Percentiles rank a stretch among this genome's conserved stretches.
Conservation (phyloP, 257 asterid species). For the Solanum medicagineum region DNA sequence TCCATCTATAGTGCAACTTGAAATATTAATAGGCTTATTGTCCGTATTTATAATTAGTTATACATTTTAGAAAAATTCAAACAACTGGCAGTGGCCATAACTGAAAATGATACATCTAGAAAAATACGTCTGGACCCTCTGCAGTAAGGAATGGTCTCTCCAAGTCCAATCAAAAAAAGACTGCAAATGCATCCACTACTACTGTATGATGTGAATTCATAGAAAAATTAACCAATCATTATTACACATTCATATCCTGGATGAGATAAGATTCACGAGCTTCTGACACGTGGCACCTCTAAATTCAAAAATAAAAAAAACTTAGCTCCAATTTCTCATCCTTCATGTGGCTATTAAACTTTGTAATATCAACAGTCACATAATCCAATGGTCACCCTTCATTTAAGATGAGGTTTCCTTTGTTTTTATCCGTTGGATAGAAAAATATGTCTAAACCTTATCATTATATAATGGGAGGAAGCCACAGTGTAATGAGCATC, state of each 20-base stretch:
- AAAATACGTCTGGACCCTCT: not conserved
- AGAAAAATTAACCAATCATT: conserved; percentile 1
- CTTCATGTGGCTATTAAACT: not conserved
- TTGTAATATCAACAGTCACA: conserved; percentile 15
- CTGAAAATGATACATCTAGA: not conserved
- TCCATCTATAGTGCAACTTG: too few relatives aligned
- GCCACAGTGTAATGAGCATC: not conserved
- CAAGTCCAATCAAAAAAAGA: not conserved
- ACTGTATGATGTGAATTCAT: not conserved
- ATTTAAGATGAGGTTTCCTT: not conserved
- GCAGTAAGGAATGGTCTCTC: not conserved
- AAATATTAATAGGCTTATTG: too few relatives aligned
- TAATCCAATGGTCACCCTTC: conserved; percentile 19
- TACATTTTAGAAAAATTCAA: not conserved
- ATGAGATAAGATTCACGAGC: conserved; percentile 24
- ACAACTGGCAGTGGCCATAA: not conserved
- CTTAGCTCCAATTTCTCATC: not conserved
- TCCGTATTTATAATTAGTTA: not conserved
- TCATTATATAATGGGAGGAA: not conserved
- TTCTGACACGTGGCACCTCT: conserved; percentile 20
- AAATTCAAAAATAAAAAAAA: not conserved
- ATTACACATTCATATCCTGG: conserved; percentile 5
- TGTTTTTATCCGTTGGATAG: not conserved
- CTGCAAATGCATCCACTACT: not conserved
- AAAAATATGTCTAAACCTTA: not conserved